Evolutionary conservation across 805 yeast species (phyloP), one percentile per base, ranked within the genome.

Genomic region (Candida coleopterorum): DNA sequence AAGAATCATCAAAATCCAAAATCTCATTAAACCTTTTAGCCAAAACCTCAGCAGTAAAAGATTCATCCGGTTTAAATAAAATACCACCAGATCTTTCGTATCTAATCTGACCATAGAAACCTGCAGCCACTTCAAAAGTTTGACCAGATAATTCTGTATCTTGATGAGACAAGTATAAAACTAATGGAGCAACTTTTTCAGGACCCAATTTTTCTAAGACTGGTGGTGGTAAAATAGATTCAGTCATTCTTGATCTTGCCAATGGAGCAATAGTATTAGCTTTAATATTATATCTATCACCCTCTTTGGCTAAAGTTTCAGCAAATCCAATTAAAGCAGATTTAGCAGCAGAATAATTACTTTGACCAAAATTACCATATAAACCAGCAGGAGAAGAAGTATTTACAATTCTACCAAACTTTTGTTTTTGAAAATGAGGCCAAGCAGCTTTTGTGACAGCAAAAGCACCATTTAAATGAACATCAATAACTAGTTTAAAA

Each of bases 311-410:
- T 54, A 89, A 75, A 7, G 97, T 88, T 62, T 90, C 96, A 32
- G 95, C 83, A 50, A 90, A 77, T 9, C 97, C 97, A 39, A 90
- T 85, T 36, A 88, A 68, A 12, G 85, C 97, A 44, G 85, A 68
- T 62, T 90, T 90, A 16, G 96, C 97, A 20, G 96, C 89, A 1
- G 96, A 80, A 64, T 90, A 90, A 66, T 90, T 90, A 27, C 95
- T 78, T 66, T 90, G 98, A 34, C 98, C 98, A 64, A 89, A 90
- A 65, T 88, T 88, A 44, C 98, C 98, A 58, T 83, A 90, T 46
- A 90, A 72, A 16, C 98, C 98, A 24, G 97, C 97, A 4, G 97
- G 96, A 4, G 96, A 88, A 18, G 95, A 79, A n/a, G 97, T 89
- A 73, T 87, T 89, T 51, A 90, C 64, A 49, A 90, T 74, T 50